Percentiles rank a stretch among this genome's conserved stretches.
Conservation (phyloP, 345 rosid genomes). For the Chamaenerion angustifolium region DNA sequence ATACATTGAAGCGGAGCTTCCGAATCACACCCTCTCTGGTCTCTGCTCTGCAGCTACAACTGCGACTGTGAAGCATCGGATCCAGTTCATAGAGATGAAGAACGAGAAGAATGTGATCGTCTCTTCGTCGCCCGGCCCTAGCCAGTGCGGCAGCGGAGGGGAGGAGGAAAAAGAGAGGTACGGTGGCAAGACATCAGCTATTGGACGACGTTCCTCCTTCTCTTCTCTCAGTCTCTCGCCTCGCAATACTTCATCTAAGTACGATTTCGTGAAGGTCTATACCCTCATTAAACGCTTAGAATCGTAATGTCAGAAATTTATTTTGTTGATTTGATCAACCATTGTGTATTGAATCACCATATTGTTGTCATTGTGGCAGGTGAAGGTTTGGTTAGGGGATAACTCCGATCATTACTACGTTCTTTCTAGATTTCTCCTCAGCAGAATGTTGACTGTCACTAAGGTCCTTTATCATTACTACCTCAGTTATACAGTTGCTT, state of each 20-base stretch:
- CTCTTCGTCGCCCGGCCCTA: neutral
- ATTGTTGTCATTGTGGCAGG: slow-evolving; percentile 23
- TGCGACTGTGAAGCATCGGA: too few relatives aligned
- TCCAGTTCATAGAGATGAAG: neutral
- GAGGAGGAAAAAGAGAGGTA: slow-evolving; percentile 6
- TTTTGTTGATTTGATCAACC: neutral
- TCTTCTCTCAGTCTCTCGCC: slow-evolving; percentile 11
- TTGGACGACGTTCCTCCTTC: slow-evolving; percentile 7
- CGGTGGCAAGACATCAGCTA: slow-evolving; percentile 6
- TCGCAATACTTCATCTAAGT: slow-evolving; percentile 15
- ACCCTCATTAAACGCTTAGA: too few relatives aligned
- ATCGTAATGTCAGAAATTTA: neutral
- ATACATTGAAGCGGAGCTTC: too few relatives aligned
- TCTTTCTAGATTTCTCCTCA: slow-evolving; percentile 78
- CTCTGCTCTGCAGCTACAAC: slow-evolving; percentile 4
- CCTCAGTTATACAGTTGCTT: neutral
- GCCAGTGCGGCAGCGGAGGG: slow-evolving; percentile 4
- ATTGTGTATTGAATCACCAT: neutral
- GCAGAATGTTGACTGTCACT: slow-evolving; percentile 94
- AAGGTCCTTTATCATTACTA: slow-evolving; percentile 33
- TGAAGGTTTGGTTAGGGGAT: slow-evolving; percentile 95
- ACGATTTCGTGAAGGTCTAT: slow-evolving; percentile 17
- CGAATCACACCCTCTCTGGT: neutral
- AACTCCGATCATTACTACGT: slow-evolving; percentile 93
- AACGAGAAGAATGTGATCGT: neutral